Conservation (phyloP, 768 basidiomycete genomes). For the Panaeolus cyanescens region DNA sequence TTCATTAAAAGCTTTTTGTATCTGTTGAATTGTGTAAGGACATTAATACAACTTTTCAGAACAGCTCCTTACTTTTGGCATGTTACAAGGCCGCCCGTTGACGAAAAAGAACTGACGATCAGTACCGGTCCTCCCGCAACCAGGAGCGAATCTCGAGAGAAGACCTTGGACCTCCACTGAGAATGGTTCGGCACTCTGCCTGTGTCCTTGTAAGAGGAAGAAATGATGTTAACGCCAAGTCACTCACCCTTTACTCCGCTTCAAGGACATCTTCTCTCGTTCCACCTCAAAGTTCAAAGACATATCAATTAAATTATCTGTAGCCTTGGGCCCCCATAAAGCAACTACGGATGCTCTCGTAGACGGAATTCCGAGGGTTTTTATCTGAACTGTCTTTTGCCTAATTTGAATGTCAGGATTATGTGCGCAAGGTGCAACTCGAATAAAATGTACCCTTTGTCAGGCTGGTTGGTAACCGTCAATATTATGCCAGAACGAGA, state of each 20-base stretch:
- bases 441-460: conserved; percentile 60
- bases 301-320: conserved; percentile 77
- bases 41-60: background rate
- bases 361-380: conserved; percentile 68
- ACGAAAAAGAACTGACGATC: conserved; percentile 94
- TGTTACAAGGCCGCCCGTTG: conserved; percentile 87
- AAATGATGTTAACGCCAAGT: background rate
- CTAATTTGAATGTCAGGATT: conserved; percentile 28
- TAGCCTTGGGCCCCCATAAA: conserved; percentile 83
- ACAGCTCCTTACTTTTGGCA: conserved; percentile 56
- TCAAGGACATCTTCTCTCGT: conserved; percentile 54
- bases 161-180: conserved; percentile 70
- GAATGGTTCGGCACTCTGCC: conserved; percentile 26
- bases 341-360: conserved; percentile 65
- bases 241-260: conserved; percentile 33
- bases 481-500: conserved; percentile 73
- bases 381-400: conserved; percentile 67
- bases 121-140: conserved; percentile 72
- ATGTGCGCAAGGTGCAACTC: background rate
- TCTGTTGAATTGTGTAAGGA: conserved; percentile 36
- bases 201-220: background rate
- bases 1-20: conserved; percentile 91
- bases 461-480: conserved; percentile 65
- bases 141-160: conserved; percentile 79
- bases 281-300: conserved; percentile 70